A percentile compares a stretch with the other conserved stretches of the same genome.
Evolutionary conservation across 2,329 filamentous ascomycete species (phyloP).

Genomic region (Fusarium sp.): DNA sequence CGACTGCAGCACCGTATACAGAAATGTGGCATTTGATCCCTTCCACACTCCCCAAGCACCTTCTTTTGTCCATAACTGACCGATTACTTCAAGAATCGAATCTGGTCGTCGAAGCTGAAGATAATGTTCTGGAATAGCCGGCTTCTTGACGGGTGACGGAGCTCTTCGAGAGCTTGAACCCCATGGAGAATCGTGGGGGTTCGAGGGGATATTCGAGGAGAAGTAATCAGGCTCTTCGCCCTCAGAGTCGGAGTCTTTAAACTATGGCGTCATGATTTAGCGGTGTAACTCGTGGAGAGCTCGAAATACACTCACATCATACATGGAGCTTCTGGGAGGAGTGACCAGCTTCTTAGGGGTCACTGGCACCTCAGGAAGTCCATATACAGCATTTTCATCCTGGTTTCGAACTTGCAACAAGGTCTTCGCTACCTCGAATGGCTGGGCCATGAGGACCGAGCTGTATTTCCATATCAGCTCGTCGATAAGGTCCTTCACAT

Average conservation of each 20-base stretch:
- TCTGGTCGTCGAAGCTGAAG: constrained; percentile 79
- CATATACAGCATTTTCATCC: constrained; percentile 57
- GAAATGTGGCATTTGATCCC: constrained; percentile 88
- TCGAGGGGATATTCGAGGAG: constrained; percentile 70
- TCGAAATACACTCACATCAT: constrained; percentile 48
- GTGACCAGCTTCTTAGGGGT: constrained; percentile 47
- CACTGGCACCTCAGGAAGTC: constrained; percentile 42
- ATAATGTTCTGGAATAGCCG: constrained; percentile 62
- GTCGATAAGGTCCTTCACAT: constrained; percentile 81
- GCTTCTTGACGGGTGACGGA: constrained; percentile 51
- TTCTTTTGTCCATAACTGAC: constrained; percentile 89
- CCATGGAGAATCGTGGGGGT: constrained; percentile 61
- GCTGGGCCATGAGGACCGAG: constrained; percentile 88
- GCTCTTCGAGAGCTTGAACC: constrained; percentile 49
- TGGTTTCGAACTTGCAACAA: constrained; percentile 81
- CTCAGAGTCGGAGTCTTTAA: constrained; percentile 73
- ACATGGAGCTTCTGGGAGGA: constrained; percentile 51
- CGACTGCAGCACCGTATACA: constrained; percentile 88
- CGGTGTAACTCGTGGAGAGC: constrained; percentile 22
- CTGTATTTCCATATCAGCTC: constrained; percentile 93
- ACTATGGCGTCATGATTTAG: constrained; percentile 46
- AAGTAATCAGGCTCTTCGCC: constrained; percentile 88
- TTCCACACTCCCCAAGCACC: constrained; percentile 96
- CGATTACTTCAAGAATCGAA: constrained; percentile 86
- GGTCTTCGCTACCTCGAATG: constrained; percentile 96